A percentile compares a stretch with the other conserved stretches of the same genome.
Evolutionary conservation across 2,329 filamentous ascomycete genomes (phyloP).

Genomic region (Aspergillus neotritici): DNA sequence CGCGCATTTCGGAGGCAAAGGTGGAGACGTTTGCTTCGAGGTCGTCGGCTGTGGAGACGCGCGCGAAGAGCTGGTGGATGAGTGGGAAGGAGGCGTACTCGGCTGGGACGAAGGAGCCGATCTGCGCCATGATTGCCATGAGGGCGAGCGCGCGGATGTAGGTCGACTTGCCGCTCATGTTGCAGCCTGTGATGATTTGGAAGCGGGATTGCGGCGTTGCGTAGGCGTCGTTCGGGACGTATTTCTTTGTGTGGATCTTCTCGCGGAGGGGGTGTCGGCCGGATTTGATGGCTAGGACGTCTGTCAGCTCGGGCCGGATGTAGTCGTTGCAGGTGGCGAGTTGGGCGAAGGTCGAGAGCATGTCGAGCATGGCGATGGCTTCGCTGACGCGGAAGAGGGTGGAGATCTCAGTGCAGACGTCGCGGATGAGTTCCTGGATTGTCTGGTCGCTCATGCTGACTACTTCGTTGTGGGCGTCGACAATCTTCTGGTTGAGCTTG

Average conservation of each 20-base stretch:
- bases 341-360: slow-evolving; percentile 72
- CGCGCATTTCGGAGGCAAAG: slow-evolving; percentile 91
- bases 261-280: slow-evolving; percentile 76
- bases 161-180: slow-evolving; percentile 97
- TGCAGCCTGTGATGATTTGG: slow-evolving; percentile 90
- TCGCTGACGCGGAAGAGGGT: slow-evolving; percentile 79
- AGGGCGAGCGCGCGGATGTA: slow-evolving; percentile 84
- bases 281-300: slow-evolving; percentile 64
- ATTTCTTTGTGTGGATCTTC: slow-evolving; percentile 62
- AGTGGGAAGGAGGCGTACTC: slow-evolving; percentile 76
- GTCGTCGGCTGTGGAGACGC: slow-evolving; percentile 79
- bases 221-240: slow-evolving; percentile 86
- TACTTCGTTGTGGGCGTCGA: slow-evolving; percentile 76
- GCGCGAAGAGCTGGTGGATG: slow-evolving; percentile 75
- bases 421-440: slow-evolving; percentile 63
- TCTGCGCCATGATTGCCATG: slow-evolving; percentile 86
- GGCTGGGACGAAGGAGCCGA: slow-evolving; percentile 85
- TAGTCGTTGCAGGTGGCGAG: slow-evolving; percentile 64
- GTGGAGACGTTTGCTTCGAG: slow-evolving; percentile 89
- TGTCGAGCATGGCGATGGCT: slow-evolving; percentile 78
- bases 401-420: slow-evolving; percentile 67
- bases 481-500: slow-evolving; percentile 72
- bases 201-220: slow-evolving; percentile 74
- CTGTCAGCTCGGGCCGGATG: slow-evolving; percentile 62
- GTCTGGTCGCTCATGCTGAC: slow-evolving; percentile 74